phyloP scores from a whole-genome alignment of 1,284 basidiomycete species.

The Xerocomus minutiporus region DNA sequence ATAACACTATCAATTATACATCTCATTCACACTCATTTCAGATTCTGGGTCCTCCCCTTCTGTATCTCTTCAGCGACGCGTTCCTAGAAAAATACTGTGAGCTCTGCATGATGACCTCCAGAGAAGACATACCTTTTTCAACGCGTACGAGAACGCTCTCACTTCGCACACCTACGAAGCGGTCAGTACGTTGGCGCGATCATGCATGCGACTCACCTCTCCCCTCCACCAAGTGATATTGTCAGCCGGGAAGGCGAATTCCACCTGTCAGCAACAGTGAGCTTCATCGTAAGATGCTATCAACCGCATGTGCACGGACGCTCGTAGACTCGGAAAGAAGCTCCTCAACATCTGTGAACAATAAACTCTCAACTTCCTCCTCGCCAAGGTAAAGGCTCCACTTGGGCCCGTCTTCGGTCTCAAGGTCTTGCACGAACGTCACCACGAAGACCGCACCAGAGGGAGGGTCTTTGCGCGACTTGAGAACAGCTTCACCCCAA shows the following conservation, averaged over 20 bases:
- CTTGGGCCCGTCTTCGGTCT: background rate
- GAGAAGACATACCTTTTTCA: background rate
- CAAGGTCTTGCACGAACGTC: background rate
- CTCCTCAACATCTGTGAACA: background rate
- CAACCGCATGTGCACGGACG: background rate
- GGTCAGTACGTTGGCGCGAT: background rate
- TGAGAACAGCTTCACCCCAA: background rate
- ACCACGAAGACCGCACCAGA: background rate
- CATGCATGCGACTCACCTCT: background rate
- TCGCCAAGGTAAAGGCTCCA: background rate
- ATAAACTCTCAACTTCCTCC: background rate
- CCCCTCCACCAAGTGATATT: background rate
- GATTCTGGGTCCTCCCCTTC: background rate
- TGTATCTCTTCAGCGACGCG: background rate
- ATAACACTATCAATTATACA: background rate
- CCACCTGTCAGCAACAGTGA: background rate
- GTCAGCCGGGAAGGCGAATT: background rate
- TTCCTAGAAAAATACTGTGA: background rate
- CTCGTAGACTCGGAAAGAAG: background rate
- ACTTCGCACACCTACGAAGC: background rate
- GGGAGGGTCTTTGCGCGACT: background rate
- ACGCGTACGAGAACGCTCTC: background rate
- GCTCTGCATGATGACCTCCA: background rate
- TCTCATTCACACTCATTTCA: no score
- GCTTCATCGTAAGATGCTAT: background rate